These are phyloP conservation scores for Graphiopsis chlorocephala DNA, from an alignment of 2,329 filamentous ascomycete genomes.

Conservation along the genomic window DNA sequence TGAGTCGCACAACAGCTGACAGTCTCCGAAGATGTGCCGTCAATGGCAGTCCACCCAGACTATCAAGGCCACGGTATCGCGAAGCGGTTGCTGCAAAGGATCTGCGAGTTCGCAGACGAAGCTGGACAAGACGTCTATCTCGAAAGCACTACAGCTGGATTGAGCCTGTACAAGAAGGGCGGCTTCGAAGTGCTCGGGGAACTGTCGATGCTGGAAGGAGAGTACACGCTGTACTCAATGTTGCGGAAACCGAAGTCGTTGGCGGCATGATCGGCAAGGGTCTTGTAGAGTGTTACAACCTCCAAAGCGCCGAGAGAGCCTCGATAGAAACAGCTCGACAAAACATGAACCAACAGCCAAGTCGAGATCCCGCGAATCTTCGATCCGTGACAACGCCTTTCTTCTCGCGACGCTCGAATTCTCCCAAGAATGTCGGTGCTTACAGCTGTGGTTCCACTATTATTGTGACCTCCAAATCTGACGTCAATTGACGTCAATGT, in stretches of 20 bases:
- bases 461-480: not conserved
- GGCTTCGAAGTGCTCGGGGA: constrained; percentile 13
- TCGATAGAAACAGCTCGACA: not conserved
- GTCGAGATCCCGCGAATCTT: not conserved
- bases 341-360: not conserved
- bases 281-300: not conserved
- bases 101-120: constrained; percentile 7
- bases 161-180: constrained; percentile 10
- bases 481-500: constrained; percentile 2
- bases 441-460: not conserved
- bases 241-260: not conserved
- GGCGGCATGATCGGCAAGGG: not conserved
- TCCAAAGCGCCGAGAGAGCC: no score
- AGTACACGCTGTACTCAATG: not conserved
- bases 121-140: constrained; percentile 14
- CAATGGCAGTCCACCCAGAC: constrained; percentile 15
- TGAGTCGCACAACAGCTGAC: not conserved
- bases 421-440: not conserved
- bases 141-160: not conserved
- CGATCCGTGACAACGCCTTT: constrained; percentile 2
- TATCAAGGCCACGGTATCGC: constrained; percentile 12
- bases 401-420: not conserved
- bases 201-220: not conserved
- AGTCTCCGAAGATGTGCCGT: constrained; percentile 3
- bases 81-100: not conserved